Conservation (phyloP, 2,329 filamentous ascomycete genomes). For the Apiospora saccharicola region DNA sequence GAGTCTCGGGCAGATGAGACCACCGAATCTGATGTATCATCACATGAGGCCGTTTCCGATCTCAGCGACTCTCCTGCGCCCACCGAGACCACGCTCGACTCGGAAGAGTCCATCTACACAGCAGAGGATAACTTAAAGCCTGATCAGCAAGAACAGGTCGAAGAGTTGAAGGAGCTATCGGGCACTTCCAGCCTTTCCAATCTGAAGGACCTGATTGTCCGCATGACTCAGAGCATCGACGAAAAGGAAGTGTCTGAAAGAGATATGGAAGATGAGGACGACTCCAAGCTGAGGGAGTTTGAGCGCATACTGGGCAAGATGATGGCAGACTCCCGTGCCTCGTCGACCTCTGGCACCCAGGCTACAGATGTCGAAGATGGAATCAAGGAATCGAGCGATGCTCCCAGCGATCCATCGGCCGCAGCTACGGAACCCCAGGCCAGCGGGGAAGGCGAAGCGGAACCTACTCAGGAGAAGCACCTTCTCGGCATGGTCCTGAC, state of each 20-base stretch:
- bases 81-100: background rate
- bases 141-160: slow-evolving; percentile 31
- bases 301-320: slow-evolving; percentile 60
- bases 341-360: background rate
- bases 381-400: background rate
- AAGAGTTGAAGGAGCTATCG: slow-evolving; percentile 30
- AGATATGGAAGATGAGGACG: slow-evolving; percentile 40
- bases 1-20: background rate
- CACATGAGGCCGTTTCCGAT: background rate
- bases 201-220: slow-evolving; percentile 57
- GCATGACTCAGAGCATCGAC: slow-evolving; percentile 56
- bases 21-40: background rate
- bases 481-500: slow-evolving; percentile 76
- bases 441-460: background rate
- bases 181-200: slow-evolving; percentile 38
- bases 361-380: slow-evolving; percentile 16
- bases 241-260: slow-evolving; percentile 35
- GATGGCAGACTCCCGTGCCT: slow-evolving; percentile 43
- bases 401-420: background rate
- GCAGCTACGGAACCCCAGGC: background rate
- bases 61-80: background rate
- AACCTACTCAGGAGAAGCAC: slow-evolving; percentile 36
- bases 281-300: slow-evolving; percentile 55
- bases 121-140: background rate
- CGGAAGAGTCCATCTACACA: background rate